phyloP scores from a whole-genome alignment of 805 yeast genomes.

The Candida ovalis region DNA sequence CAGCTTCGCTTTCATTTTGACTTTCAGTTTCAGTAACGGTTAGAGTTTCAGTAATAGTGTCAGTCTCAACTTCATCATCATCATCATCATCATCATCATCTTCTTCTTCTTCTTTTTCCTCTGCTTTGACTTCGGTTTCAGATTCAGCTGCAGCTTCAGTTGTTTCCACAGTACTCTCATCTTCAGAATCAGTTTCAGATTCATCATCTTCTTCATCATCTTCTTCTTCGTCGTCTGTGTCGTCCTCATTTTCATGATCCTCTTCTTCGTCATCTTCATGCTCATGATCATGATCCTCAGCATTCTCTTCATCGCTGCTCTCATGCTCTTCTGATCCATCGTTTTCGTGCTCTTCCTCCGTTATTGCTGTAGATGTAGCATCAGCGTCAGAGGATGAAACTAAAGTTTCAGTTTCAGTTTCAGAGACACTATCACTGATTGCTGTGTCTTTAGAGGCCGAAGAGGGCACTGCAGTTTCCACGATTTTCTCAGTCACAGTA shows the following conservation, averaged over 20 bases:
- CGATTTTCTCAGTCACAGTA: conserved; percentile 6
- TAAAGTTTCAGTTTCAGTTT: not conserved
- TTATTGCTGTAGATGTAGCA: not conserved
- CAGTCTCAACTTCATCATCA: not conserved
- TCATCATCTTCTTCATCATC: not conserved
- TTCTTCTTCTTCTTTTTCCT: not conserved
- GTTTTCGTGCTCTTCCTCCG: not conserved
- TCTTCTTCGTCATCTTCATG: no score
- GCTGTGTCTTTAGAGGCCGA: not conserved
- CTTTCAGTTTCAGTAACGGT: no score
- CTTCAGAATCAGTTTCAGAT: not conserved
- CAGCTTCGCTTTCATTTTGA: not conserved
- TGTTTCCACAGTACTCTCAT: no score
- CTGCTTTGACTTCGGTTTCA: not conserved
- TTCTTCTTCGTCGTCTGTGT: not conserved
- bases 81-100: not conserved
- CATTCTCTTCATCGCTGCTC: no score
- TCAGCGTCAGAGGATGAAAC: not conserved
- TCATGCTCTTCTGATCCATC: no score
- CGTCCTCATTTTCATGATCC: not conserved
- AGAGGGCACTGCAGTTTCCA: conserved; percentile 1
- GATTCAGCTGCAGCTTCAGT: not conserved
- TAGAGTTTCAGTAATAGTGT: no score
- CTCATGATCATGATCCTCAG: no score
- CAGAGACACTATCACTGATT: not conserved